Base-by-base conservation (phyloP, 2,329 filamentous ascomycete species). In the Nemania diffusa region DNA sequence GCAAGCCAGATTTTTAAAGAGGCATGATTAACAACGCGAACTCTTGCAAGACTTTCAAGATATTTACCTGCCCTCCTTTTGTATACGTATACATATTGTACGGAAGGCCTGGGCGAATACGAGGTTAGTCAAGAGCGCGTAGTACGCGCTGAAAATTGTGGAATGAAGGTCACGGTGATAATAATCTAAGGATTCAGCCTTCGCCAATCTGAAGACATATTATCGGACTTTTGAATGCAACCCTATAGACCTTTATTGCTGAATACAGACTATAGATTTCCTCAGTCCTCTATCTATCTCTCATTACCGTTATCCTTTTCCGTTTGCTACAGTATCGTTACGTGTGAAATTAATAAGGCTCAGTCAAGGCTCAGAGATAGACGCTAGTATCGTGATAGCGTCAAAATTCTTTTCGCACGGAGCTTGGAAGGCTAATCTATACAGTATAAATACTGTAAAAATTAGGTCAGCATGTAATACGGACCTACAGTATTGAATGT, bases 361-460 rank as follows among this genome's bases (percentile, higher is more conserved):
- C 20, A 48, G 44, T 48, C 44, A 26, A 46, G 46, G 40, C 29
- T 42, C 42, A 48, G 27, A 17, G 59, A 34, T 48, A 56, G 67
- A 63, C 56, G 53, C 32, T 29, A 20, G 6, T 67, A 68, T 65
- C 62, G 44, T 52, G 68, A 69, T 69, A 69, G n/a, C 58, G 48
- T 57, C 65, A 64, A 68, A 68, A 58, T 63, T 65, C 68, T 68
- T 69, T 58, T 58, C 58, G 51, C 65, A 62, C 46, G 52, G 60
- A 57, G 51, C 51, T 63, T 29, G n/a, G 37, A 60, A 44, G 42
- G n/a, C 17, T 29, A 9, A n/a, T 46, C 32, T 9, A 32, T 32
- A 32, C 40, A 20, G 44, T 48, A 48, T 22, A 48, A 3, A 24
- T 48, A 48, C 44, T 24, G 20, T 48, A 22, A 7, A 7, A 1